Percentiles rank a stretch among this genome's conserved stretches.
Evolutionary conservation across 305 asterid genomes (phyloP).

Genomic region (Solanum aculeatissimum): DNA sequence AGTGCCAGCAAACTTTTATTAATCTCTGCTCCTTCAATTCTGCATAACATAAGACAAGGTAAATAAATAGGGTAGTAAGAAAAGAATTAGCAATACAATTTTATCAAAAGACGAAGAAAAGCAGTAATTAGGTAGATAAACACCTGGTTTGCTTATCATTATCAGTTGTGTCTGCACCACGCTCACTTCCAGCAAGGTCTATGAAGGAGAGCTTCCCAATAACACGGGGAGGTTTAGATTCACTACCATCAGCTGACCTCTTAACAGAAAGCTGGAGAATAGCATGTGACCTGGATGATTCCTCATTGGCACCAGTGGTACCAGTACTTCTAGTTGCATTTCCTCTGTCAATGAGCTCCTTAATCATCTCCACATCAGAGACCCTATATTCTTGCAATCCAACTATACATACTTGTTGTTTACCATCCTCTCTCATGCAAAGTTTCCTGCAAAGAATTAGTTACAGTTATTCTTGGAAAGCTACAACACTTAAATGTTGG

Average conservation of each 20-base stretch:
- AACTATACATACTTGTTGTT: slow-evolving; percentile 95
- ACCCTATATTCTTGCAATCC: slow-evolving; percentile 97
- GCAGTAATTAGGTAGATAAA: not conserved
- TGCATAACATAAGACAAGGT: slow-evolving; percentile 21
- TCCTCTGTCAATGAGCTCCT: slow-evolving; percentile 96
- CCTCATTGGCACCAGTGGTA: slow-evolving; percentile 97
- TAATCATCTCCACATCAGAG: slow-evolving; percentile 78
- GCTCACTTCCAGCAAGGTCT: slow-evolving; percentile 99
- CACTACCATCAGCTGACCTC: slow-evolving; percentile 81
- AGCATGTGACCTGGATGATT: slow-evolving; percentile 97
- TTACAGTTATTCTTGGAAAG: not conserved
- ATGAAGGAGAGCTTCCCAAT: slow-evolving; percentile 98
- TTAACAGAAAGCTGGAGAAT: slow-evolving; percentile 91
- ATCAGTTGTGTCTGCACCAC: slow-evolving; percentile 99
- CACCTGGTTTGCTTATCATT: slow-evolving; percentile 98
- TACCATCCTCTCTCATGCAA: slow-evolving; percentile 99
- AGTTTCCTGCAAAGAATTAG: slow-evolving; percentile 57
- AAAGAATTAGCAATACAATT: not conserved
- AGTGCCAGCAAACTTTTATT: slow-evolving; percentile 95
- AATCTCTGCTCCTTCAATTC: slow-evolving; percentile 99
- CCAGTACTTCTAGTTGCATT: slow-evolving; percentile 91
- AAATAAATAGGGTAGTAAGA: not conserved
- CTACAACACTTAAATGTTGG: not conserved
- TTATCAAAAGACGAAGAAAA: not conserved
- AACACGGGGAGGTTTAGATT: slow-evolving; percentile 78